Base-by-base conservation (phyloP, 2,329 filamentous ascomycete genomes). In the Chrysoporthe austroafricana region DNA sequence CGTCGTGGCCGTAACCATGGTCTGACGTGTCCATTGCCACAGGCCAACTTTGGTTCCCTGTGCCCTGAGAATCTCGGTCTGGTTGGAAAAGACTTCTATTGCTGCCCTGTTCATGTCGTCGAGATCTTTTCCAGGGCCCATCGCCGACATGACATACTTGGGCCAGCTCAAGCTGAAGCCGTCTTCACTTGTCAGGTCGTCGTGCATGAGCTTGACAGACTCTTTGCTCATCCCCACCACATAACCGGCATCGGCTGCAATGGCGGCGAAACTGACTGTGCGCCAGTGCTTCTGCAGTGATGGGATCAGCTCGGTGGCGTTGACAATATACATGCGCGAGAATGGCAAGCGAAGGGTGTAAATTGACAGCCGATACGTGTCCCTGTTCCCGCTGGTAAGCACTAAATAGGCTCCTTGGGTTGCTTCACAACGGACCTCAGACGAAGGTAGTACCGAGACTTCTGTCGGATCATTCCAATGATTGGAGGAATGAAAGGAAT, bases 261-360 rank as follows among this genome's bases (percentile, higher is more conserved):
- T 68, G 1, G 73, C 62, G 4, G 73, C 73, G 36, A 76, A 76
- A 66, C 73, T 75, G 64, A 76, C 43, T 43, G 2, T 26, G 26
- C 26, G 26, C 26, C 26, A 26, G 26, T 26, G 26, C 26, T 26
- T 26, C 26, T 26, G 26, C 26, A 26, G 26, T 26, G 26, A 26
- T 26, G 74, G 73, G 32, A 77, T 73, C 26, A 75, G 70, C 13
- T 73, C 67, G 1, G 71, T 73, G 1, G 71, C 66, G 60, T 75
- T 75, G 63, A 76, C 71, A 8, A 76, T 57, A 62, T 75, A 75
- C 9, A 75, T 73, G 8, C 73, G 71, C 5, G 63, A 63, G 43
- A 73, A 73, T 2, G 73, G 74, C 34, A 75, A 32, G 2, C 73
- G 72, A 1, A 75, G 71, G 2, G 73, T 76, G 43, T 76, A 75